Evolutionary conservation across 192 early-diverging fungal species (phyloP), one percentile per base, ranked within the genome.

Genomic region (Coemansia sp.): DNA sequence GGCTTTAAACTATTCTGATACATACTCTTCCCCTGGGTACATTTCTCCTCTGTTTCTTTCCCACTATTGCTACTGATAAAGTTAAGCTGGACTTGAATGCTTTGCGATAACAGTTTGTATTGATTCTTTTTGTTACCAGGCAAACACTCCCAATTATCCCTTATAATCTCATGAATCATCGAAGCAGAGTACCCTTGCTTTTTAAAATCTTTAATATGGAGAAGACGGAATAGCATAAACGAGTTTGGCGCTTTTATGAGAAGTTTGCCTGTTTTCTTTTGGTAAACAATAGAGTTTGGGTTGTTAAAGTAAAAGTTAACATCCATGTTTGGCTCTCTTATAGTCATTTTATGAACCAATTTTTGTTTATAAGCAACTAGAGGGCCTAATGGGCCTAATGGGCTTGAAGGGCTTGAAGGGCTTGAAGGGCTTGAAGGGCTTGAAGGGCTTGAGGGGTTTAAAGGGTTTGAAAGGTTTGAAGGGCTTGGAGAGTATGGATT

Each of bases 181-280:
- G 43, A 28, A 8, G 57, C 41, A 1, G 52, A 40, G 34, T 43
- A 32, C 11, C 41, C 10, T 0, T 39, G 53, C 24, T 48, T 48
- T 47, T 67, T 67, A 19, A 55, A 24, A 5, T 29, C 14, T 29
- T 60, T 60, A 10, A 67, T 52, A 20, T 48, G 33, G 17, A 35
- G 28, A 8, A 60, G 25, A 1, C 57, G 44, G 19, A 37, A 67
- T 11, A 67, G 34, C 64, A 67, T 67, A 39, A 44, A 67, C 11
- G 64, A 20, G 34, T 67, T 67, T 20, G 52, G 58, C 1, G 58
- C 57, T 26, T 30, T 36, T 4, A 37, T 53, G 25, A 60, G 54
- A 24, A 37, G 29, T 9, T 46, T 50, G 4, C 50, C 30, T 13
- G 32, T 54, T 0, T 3, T 4, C 23, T 53, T 67, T 17, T 45